Evolutionary conservation across 1,284 basidiomycete genomes (phyloP), one percentile per base, ranked within the genome.

Genomic region (Ceraceosorus guamensis): DNA sequence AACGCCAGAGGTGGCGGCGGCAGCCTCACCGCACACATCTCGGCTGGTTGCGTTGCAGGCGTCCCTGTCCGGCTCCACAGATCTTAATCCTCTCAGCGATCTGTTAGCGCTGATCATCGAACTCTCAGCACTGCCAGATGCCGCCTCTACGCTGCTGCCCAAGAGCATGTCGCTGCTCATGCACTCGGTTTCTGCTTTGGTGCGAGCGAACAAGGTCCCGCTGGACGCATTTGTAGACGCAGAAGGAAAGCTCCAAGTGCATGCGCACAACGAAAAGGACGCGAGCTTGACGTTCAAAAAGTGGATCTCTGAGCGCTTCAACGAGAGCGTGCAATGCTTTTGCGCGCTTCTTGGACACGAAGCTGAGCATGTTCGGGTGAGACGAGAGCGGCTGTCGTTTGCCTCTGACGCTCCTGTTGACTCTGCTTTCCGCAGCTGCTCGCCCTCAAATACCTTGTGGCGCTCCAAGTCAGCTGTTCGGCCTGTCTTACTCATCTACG

Each of bases 281-380:
- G 62, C 68, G 2, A 48, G 60, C 18, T 50, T 46, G 24, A 54
- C 56, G 41, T 70, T 74, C 16, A 49, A 57, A 16, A 56, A 61
- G 13, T 74, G 72, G 72, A 58, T 74, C 48, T 56, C 58, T 53
- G 55, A 66, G 53, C 62, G 68, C 35, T 74, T 67, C 67, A 73
- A 74, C 51, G 61, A 68, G 16, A 55, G 59, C 2, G 53, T 74
- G 7, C 53, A 65, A 34, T 49, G 68, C 10, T 57, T 70, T n/a
- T 68, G 65, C 43, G 53, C 55, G 3, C 48, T 70, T 31, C 59
- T 68, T 11, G 59, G 48, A 6, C 62, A 67, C 45, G 44, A 48
- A 0, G 55, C 62, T 16, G 59, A 65, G 18, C 61, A 60, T 10
- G 30, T 67, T 6, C 56, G 67, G 30, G 34, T 60, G 6, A 31